Evolutionary conservation across 2,329 filamentous ascomycete species (phyloP).

Genomic region (Aspergillus spinulosporus): DNA sequence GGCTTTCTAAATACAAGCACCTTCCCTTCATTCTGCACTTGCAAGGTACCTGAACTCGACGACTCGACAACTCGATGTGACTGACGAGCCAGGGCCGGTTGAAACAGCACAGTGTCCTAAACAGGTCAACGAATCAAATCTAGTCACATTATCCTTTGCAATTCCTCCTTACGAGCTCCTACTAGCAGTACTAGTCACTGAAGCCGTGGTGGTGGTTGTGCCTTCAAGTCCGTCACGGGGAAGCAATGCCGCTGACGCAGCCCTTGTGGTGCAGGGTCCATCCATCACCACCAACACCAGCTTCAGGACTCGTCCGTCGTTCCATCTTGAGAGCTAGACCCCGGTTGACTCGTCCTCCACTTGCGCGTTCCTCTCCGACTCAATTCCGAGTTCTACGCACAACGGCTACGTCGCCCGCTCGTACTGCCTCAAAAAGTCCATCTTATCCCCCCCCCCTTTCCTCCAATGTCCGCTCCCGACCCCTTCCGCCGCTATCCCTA

Average conservation of each 20-base stretch:
- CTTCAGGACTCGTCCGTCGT: conserved; percentile 55
- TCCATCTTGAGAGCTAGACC: conserved; percentile 19
- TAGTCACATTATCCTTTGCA: conserved; percentile 2
- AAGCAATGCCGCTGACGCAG: conserved; percentile 35
- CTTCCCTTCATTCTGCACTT: not conserved
- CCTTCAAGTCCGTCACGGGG: not conserved
- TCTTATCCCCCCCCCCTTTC: conserved; percentile 12
- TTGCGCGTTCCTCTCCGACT: conserved; percentile 19
- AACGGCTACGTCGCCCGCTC: conserved; percentile 16
- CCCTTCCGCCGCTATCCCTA: conserved; percentile 19
- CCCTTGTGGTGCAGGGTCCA: conserved; percentile 42
- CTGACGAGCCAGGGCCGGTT: conserved; percentile 5
- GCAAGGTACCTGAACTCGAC: not conserved
- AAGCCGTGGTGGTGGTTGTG: not conserved
- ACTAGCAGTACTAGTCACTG: conserved; percentile 3
- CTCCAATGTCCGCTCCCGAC: conserved; percentile 18
- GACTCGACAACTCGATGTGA: not conserved
- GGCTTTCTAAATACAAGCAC: too few species aligned
- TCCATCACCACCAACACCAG: conserved; percentile 46
- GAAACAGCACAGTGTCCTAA: conserved; percentile 15
- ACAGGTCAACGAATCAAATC: conserved; percentile 1
- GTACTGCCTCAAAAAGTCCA: conserved; percentile 16
- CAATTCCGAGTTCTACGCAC: conserved; percentile 28
- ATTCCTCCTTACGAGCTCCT: not conserved
- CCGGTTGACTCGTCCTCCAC: conserved; percentile 18